Evolutionary conservation across 106 monocot genomes (phyloP).

Genomic region (Dendrobium chrysotoxum): DNA sequence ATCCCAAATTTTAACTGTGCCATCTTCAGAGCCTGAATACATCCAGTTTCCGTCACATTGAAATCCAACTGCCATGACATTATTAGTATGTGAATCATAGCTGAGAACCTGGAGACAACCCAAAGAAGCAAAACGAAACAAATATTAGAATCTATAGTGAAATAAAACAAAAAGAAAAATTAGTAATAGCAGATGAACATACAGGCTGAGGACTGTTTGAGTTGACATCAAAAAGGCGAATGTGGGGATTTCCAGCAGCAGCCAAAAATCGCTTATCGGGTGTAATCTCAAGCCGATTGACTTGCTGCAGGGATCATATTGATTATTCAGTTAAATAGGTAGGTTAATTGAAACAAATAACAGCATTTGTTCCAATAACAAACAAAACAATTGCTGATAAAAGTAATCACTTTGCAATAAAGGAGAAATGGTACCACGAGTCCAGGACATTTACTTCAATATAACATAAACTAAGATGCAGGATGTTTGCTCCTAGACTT

Average conservation of each 20-base stretch:
- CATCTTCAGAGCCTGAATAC: conserved; percentile 99
- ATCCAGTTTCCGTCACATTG: conserved; percentile 99
- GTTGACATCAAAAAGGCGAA: conserved; percentile 96
- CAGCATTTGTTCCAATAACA: not conserved
- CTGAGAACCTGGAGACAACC: conserved; percentile 39
- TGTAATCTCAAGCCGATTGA: conserved; percentile 89
- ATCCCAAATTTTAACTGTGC: conserved; percentile 96
- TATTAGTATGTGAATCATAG: conserved; percentile 88
- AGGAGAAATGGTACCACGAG: not conserved
- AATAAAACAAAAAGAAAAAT: not conserved
- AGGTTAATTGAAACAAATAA: not conserved
- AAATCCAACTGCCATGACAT: conserved; percentile 98
- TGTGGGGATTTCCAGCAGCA: conserved; percentile 98
- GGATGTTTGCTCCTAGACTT: not conserved
- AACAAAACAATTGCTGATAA: not conserved
- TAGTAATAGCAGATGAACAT: conserved; percentile 8
- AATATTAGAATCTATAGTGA: not conserved
- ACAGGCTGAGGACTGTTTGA: conserved; percentile 84
- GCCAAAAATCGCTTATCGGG: conserved; percentile 80
- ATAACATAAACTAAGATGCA: not conserved
- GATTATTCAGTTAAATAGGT: not conserved
- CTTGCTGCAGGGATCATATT: conserved; percentile 52
- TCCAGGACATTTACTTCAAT: not conserved
- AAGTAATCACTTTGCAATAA: not conserved
- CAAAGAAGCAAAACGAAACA: not conserved